phyloP scores from a whole-genome alignment of 805 yeast genomes.

The Jamesozyma rosinii region DNA sequence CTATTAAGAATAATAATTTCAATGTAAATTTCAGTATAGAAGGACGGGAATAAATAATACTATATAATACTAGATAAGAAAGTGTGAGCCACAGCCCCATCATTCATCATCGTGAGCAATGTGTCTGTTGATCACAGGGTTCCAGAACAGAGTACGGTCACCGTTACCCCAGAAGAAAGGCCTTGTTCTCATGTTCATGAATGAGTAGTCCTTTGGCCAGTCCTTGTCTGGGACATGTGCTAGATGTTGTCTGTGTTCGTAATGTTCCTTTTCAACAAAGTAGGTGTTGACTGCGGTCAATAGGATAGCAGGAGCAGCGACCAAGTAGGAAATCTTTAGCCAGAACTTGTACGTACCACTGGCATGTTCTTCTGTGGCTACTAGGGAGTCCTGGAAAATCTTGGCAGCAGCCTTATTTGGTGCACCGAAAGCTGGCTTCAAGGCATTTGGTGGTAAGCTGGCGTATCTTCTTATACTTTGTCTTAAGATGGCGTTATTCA shows the following conservation, averaged over 20 bases:
- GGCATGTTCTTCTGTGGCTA: conserved; percentile 74
- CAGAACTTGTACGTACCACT: conserved; percentile 64
- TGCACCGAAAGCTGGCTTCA: conserved; percentile 42
- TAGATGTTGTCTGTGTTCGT: conserved; percentile 77
- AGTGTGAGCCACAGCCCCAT: not conserved
- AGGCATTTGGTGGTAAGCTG: conserved; percentile 35
- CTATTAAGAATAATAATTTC: not conserved
- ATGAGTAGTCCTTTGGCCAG: conserved; percentile 86
- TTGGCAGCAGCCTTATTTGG: conserved; percentile 51
- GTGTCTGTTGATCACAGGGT: conserved; percentile 84
- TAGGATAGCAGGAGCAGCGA: conserved; percentile 75
- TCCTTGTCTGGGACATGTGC: conserved; percentile 69
- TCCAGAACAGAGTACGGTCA: conserved; percentile 96
- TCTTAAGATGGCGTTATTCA: conserved; percentile 4
- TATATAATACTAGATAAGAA: not conserved
- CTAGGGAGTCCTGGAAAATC: conserved; percentile 51
- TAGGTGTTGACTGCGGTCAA: conserved; percentile 73
- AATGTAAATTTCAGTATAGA: not conserved
- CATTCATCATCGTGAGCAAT: conserved; percentile 33
- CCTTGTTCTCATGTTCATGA: conserved; percentile 80
- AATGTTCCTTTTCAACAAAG: conserved; percentile 78
- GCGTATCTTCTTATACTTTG: conserved; percentile 26
- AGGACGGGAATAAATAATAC: not conserved
- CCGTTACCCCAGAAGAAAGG: conserved; percentile 99
- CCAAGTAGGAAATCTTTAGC: conserved; percentile 72